Base-by-base conservation (phyloP, 805 yeast species). In the Saccharomycopsis malanga region DNA sequence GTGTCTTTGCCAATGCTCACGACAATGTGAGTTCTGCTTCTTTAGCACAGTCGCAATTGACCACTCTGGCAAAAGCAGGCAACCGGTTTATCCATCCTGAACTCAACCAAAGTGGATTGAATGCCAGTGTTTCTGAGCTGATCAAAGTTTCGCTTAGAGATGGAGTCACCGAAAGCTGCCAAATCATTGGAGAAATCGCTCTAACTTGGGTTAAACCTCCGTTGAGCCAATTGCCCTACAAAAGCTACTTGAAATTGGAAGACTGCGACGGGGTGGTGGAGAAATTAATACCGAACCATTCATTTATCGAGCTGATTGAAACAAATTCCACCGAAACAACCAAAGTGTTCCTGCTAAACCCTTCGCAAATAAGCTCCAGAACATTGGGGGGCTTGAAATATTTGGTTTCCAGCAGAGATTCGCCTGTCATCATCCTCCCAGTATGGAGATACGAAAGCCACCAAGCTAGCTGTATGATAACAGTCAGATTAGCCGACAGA, bases 361-460 rank as follows among this genome's bases (percentile, higher is more conserved):
- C 81, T 20, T 62, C 65, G 3, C 69, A 71, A 39, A 77, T 83
- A 38, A 62, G 75, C 34, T 71, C 79, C 36, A 77, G 78, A 57
- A 82, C 94, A 1, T 69, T 84, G 32, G 94, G 94, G 23, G 95
- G 89, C 0, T 66, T 89, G 56, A 86, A 86, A 61, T 91, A 89
- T 60, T 71, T 82, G 60, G 59, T 76, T 42, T 72, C 72, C 36
- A 66, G 70, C 46, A 66, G 70, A 49, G 61, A 66, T 14, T 76
- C 81, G 7, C 97, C 98, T 10, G 63, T 91, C 22, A 62, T 76
- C 24, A 72, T 91, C 40, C 72, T 79, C 34, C 96, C 96, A 36
- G 77, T 83, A 39, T 93, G 98, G 98, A 83, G 88, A 59, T 83
- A 83, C 60, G 96, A 89, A 62, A 73, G 74, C 17, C 81, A 73